These are phyloP conservation scores for Sporothrix sp. DNA, from an alignment of 2,329 filamentous ascomycete genomes.

Conservation along the genomic window DNA sequence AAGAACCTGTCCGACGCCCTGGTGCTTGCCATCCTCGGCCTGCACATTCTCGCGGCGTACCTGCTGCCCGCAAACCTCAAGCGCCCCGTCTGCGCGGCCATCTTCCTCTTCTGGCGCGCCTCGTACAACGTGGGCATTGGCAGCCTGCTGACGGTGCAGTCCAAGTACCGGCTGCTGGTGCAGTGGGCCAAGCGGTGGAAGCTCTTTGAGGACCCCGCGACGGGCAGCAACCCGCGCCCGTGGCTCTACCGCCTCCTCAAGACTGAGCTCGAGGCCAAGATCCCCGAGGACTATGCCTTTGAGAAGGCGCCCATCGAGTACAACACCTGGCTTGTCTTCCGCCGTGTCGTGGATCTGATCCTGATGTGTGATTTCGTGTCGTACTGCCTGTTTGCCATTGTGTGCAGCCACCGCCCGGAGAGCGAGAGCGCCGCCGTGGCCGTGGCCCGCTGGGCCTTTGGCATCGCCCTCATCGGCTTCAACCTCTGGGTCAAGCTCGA, in stretches of 20 bases:
- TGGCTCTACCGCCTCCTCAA: constrained; percentile 77
- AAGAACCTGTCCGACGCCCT: constrained; percentile 85
- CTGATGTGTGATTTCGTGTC: constrained; percentile 98
- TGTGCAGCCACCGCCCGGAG: constrained; percentile 66
- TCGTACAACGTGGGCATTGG: constrained; percentile 94
- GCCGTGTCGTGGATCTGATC: constrained; percentile 89
- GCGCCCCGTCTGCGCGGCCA: constrained; percentile 65
- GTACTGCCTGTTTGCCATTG: constrained; percentile 90
- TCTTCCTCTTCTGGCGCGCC: constrained; percentile 88
- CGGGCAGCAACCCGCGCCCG: constrained; percentile 74
- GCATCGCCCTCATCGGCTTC: constrained; percentile 74
- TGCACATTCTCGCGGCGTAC: constrained; percentile 66
- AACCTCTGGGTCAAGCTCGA: constrained; percentile 99
- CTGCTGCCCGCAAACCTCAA: constrained; percentile 59
- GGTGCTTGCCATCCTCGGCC: constrained; percentile 67
- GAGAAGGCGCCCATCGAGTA: constrained; percentile 92
- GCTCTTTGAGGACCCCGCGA: constrained; percentile 74
- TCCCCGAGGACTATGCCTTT: constrained; percentile 86
- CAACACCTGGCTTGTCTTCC: constrained; percentile 97
- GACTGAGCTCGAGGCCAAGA: constrained; percentile 86
- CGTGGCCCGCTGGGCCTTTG: constrained; percentile 65
- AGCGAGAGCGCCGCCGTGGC: constrained; percentile 63
- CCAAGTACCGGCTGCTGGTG: constrained; percentile 75
- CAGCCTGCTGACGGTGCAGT: constrained; percentile 79
- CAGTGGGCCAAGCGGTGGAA: constrained; percentile 78